phyloP scores from a whole-genome alignment of 2,329 filamentous ascomycete species.

The Metarhizium humberi region DNA sequence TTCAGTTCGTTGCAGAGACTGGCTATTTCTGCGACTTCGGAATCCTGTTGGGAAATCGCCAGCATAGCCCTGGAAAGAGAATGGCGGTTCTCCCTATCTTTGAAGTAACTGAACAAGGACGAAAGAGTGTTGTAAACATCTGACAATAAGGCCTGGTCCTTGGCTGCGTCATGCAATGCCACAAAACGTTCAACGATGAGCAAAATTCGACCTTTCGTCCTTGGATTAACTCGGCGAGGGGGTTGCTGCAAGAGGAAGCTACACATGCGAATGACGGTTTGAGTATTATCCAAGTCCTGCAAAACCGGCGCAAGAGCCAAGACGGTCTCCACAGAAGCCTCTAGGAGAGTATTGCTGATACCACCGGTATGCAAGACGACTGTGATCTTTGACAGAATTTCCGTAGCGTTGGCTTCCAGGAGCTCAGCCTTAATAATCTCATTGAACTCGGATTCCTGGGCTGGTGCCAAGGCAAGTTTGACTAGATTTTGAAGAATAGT shows the following conservation, averaged over 20 bases:
- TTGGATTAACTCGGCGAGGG: constrained; percentile 71
- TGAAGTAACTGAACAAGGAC: constrained; percentile 83
- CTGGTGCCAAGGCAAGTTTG: constrained; percentile 45
- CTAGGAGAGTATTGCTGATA: constrained; percentile 64
- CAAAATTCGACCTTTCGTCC: constrained; percentile 72
- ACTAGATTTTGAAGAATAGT: constrained; percentile 65
- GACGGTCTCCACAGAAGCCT: constrained; percentile 69
- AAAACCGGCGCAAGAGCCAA: constrained; percentile 67
- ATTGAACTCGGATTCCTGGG: constrained; percentile 46
- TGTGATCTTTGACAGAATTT: constrained; percentile 59
- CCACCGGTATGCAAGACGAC: constrained; percentile 51
- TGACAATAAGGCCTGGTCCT: constrained; percentile 40
- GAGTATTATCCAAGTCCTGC: constrained; percentile 56
- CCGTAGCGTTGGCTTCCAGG: constrained; percentile 45
- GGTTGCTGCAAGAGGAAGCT: constrained; percentile 78
- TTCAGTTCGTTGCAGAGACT: constrained; percentile 71
- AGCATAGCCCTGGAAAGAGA: constrained; percentile 64
- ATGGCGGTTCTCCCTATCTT: constrained; percentile 66
- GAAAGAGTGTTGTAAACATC: constrained; percentile 66
- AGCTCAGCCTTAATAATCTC: constrained; percentile 47
- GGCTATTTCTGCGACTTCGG: constrained; percentile 53
- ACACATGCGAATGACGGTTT: constrained; percentile 70
- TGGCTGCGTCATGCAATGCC: constrained; percentile 41
- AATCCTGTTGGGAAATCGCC: constrained; percentile 58
- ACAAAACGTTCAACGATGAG: constrained; percentile 76